Conservation (phyloP, 805 yeast species). For the Metschnikowia matae region DNA sequence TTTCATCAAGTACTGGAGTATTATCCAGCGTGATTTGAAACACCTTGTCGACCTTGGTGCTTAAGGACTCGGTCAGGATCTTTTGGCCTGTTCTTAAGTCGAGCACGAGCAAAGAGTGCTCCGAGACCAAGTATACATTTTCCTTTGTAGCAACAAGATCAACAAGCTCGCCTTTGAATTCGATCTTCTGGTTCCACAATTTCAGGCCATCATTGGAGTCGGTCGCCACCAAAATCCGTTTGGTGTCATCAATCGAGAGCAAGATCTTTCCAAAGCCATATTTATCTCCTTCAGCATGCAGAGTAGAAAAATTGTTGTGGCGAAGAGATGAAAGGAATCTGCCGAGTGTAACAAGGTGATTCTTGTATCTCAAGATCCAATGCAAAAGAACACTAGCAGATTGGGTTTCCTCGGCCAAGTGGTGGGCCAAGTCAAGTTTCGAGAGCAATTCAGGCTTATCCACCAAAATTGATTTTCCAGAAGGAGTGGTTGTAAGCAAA, state of each 20-base stretch:
- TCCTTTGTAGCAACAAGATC: conserved; percentile 7
- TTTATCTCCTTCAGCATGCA: conserved; percentile 15
- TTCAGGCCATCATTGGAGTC: conserved; percentile 9
- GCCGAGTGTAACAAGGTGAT: conserved; percentile 36
- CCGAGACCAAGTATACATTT: conserved; percentile 11
- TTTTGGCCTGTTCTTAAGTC: conserved; percentile 14
- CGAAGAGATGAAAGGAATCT: conserved; percentile 12
- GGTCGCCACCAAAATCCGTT: conserved; percentile 10
- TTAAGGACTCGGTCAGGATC: background rate
- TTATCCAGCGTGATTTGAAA: background rate
- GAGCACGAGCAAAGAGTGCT: conserved; percentile 8
- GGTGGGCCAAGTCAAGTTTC: conserved; percentile 27
- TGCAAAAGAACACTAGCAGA: conserved; percentile 20
- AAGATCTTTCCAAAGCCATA: conserved; percentile 34
- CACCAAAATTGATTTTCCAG: conserved; percentile 21
- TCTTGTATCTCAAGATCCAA: conserved; percentile 27
- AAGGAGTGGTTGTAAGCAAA: background rate
- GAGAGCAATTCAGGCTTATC: conserved; percentile 30
- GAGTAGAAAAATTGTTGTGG: background rate
- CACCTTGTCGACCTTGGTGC: conserved; percentile 6
- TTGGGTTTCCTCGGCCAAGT: conserved; percentile 28
- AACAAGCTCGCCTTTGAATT: background rate
- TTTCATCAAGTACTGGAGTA: background rate
- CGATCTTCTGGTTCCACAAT: conserved; percentile 8
- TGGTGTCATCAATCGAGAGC: conserved; percentile 23